phyloP scores from a whole-genome alignment of 192 early-diverging fungal species.

The Lobosporangium transversale region DNA sequence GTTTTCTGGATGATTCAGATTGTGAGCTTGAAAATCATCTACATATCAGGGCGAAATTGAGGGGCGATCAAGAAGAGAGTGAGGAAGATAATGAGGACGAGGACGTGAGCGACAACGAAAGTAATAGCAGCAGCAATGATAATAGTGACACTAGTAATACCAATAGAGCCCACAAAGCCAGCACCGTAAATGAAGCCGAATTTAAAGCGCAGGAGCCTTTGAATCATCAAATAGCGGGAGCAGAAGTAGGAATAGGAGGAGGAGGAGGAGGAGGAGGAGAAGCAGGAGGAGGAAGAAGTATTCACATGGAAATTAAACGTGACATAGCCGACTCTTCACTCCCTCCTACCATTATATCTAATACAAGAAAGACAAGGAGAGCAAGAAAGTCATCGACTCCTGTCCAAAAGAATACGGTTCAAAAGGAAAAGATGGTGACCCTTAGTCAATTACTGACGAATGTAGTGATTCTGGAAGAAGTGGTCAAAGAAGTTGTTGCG shows the following conservation, averaged over 20 bases:
- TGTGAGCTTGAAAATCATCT: conserved; percentile 53
- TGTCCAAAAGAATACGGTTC: not conserved
- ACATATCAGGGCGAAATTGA: conserved; percentile 2
- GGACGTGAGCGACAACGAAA: not conserved
- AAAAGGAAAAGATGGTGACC: conserved; percentile 55
- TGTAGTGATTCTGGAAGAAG: conserved; percentile 91
- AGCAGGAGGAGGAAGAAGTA: conserved; percentile 9
- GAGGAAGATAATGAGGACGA: conserved; percentile 3
- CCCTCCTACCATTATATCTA: too few species aligned
- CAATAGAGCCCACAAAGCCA: conserved; percentile 21
- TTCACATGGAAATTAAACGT: not conserved
- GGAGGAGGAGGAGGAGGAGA: conserved; percentile 30
- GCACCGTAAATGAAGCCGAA: conserved; percentile 40
- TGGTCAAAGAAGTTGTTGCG: conserved; percentile 92
- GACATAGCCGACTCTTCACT: not conserved
- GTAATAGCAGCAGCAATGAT: not conserved
- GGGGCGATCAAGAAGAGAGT: too few species aligned
- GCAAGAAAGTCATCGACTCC: conserved; percentile 16
- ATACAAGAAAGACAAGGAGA: too few species aligned
- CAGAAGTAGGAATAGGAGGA: not conserved
- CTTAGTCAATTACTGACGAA: conserved; percentile 83
- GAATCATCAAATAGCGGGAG: not conserved
- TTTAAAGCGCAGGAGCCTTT: not conserved
- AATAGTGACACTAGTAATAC: conserved; percentile 9
- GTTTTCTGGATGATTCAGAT: conserved; percentile 61